Conservation (phyloP, 2,329 filamentous ascomycete genomes). For the Colletotrichum sp. region DNA sequence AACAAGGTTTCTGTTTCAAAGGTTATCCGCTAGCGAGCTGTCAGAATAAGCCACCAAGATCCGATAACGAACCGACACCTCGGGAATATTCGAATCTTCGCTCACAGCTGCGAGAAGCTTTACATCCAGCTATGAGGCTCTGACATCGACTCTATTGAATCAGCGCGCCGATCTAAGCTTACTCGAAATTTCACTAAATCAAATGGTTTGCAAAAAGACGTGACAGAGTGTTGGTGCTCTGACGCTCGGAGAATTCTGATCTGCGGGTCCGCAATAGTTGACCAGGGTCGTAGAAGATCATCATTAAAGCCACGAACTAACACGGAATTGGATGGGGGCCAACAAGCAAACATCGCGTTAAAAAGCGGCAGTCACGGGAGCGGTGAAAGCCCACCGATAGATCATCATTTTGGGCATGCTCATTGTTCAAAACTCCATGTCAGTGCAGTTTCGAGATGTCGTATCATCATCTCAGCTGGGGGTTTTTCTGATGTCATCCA, state of each 20-base stretch:
- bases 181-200: not conserved
- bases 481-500: not conserved
- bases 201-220: not conserved
- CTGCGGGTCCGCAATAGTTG: not conserved
- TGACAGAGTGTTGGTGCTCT: not conserved
- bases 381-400: not conserved
- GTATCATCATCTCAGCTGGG: not conserved
- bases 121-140: not conserved
- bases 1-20: not conserved
- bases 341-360: not conserved
- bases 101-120: not conserved
- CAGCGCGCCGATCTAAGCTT: not conserved
- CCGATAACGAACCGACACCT: not conserved
- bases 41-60: not conserved
- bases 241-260: not conserved
- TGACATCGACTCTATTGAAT: not conserved
- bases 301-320: not conserved
- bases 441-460: not conserved
- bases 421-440: not conserved
- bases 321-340: not conserved
- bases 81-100: not conserved
- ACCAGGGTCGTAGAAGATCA: not conserved
- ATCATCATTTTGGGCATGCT: not conserved
- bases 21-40: not conserved
- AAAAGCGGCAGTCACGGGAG: not conserved